These are phyloP conservation scores for Vaccinium vitisidaea DNA, from an alignment of 148 eudicot species.

Conservation along the genomic window DNA sequence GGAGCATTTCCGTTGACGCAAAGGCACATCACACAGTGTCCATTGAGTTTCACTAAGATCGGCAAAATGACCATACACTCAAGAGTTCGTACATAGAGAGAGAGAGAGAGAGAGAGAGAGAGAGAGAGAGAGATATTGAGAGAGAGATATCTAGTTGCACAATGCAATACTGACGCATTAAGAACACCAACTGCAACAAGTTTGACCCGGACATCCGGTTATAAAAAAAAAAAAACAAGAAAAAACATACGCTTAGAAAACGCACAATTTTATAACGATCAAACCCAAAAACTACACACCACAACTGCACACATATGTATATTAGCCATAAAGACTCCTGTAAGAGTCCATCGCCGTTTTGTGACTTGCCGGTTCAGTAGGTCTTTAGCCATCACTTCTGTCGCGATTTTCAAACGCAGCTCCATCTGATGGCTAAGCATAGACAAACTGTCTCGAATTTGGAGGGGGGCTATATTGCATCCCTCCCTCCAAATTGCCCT, in stretches of 20 bases:
- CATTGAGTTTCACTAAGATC: not conserved
- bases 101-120: not conserved
- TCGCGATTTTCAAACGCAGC: constrained; percentile 3
- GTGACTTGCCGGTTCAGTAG: constrained; percentile 34
- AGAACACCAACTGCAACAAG: not conserved
- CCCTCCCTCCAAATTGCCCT: constrained; percentile 20
- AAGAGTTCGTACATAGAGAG: not conserved
- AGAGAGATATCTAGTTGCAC: not conserved
- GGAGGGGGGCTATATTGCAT: constrained; percentile 1
- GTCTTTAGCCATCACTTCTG: constrained; percentile 12
- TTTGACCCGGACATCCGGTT: not conserved
- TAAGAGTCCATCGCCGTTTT: constrained; percentile 25
- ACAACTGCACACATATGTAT: not conserved
- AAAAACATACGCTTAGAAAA: not conserved
- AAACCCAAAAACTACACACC: not conserved
- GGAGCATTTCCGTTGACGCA: not conserved
- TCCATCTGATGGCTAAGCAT: constrained; percentile 16
- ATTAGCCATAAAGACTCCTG: constrained; percentile 20
- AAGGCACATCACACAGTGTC: not conserved
- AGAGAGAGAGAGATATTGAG: not conserved
- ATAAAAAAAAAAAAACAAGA: not conserved
- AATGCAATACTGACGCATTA: not conserved
- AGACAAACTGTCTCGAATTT: constrained; percentile 16
- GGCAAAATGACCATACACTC: not conserved
- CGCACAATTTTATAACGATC: not conserved